phyloP scores from a whole-genome alignment of 441 rosid species.

The Arabidopsis hybrid region DNA sequence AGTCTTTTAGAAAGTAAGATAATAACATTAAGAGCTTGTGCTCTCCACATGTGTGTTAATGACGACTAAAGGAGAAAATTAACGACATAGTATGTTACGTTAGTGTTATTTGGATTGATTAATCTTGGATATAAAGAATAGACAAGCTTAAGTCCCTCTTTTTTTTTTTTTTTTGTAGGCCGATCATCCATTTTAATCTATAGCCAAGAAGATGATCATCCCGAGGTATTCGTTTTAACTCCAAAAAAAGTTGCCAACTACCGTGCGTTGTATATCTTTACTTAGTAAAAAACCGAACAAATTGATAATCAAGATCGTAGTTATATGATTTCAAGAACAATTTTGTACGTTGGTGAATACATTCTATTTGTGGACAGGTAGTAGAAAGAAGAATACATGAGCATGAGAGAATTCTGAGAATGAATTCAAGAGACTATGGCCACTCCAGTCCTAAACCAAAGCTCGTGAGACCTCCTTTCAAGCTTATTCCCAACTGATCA shows the following conservation, averaged over 20 bases:
- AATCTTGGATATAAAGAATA: constrained; percentile 23
- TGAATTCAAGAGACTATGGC: constrained; percentile 77
- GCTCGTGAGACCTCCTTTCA: constrained; percentile 89
- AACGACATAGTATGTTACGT: too few species aligned
- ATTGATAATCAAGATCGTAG: background rate
- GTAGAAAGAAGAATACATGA: constrained; percentile 28
- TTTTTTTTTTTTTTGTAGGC: constrained; percentile 48
- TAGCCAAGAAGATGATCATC: constrained; percentile 46
- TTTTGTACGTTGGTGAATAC: constrained; percentile 18
- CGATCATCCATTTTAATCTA: constrained; percentile 49
- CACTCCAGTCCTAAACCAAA: constrained; percentile 71
- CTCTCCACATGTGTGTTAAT: constrained; percentile 30
- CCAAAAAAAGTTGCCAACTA: constrained; percentile 12
- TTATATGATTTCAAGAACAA: constrained; percentile 13
- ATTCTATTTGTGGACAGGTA: constrained; percentile 22
- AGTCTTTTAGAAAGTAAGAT: constrained; percentile 37
- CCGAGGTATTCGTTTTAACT: constrained; percentile 42
- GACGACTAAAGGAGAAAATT: too few species aligned
- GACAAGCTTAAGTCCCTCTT: background rate
- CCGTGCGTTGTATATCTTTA: constrained; percentile 4
- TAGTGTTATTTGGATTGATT: constrained; percentile 11
- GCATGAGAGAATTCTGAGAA: constrained; percentile 63
- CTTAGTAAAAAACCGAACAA: background rate
- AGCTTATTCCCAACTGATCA: constrained; percentile 89
- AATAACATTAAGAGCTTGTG: constrained; percentile 28